Evolutionary conservation across 2,329 filamentous ascomycete genomes (phyloP).

Genomic region (Onygenales sp.): DNA sequence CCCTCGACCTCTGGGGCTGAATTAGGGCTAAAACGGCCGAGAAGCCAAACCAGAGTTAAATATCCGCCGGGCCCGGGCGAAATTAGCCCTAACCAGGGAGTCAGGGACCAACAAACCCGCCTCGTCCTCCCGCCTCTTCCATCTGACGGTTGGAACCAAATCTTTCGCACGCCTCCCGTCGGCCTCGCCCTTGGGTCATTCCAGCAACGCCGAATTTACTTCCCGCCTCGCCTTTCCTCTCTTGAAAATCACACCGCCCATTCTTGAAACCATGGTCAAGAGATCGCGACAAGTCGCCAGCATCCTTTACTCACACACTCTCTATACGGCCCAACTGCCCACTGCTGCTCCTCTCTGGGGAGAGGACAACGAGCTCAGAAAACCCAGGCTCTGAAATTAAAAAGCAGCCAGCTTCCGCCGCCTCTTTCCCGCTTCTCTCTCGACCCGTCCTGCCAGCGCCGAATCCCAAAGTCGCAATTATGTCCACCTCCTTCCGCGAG

Average conservation of each 20-base stretch:
- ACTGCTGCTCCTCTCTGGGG: neutral
- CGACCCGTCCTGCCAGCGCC: neutral
- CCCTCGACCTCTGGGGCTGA: too few species aligned
- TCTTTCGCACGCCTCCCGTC: too few species aligned
- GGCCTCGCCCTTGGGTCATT: too few species aligned
- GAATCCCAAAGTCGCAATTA: neutral
- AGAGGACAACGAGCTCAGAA: neutral
- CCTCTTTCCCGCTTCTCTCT: neutral
- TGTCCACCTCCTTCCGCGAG: constrained; percentile 10
- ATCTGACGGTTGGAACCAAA: too few species aligned
- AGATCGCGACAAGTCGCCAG: neutral
- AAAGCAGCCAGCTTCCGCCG: neutral
- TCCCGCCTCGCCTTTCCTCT: neutral
- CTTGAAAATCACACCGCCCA: neutral
- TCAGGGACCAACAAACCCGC: too few species aligned
- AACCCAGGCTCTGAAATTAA: too few species aligned
- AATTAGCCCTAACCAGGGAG: too few species aligned
- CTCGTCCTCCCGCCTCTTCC: too few species aligned
- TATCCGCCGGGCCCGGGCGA: too few species aligned
- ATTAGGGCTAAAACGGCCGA: too few species aligned
- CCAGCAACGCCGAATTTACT: neutral
- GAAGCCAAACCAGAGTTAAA: too few species aligned
- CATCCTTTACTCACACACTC: neutral
- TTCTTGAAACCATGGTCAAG: neutral
- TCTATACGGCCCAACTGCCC: neutral